Evolutionary conservation across 495 filamentous ascomycete species (phyloP).

Genomic region (Rhypophila decipiens): DNA sequence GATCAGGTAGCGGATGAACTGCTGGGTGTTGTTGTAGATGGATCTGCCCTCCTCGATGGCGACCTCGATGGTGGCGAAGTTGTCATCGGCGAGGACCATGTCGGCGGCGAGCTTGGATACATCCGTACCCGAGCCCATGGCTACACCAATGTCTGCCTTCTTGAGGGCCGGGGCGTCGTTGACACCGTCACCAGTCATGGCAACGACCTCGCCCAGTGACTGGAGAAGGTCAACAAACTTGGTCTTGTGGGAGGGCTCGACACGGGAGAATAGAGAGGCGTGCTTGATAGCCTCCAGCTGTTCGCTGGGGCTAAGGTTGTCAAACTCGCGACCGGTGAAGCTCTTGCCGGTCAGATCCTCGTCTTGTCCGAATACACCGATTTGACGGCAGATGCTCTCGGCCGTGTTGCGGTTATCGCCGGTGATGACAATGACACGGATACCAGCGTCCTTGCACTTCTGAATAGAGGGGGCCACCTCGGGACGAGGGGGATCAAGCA

Average conservation of each 20-base stretch:
- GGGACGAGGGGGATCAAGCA: slow-evolving; percentile 96
- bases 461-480: slow-evolving; percentile 82
- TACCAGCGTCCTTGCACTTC: slow-evolving; percentile 87
- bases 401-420: slow-evolving; percentile 97
- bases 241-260: slow-evolving; percentile 92
- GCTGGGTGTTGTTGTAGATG: slow-evolving; percentile 99
- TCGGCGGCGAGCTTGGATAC: slow-evolving; percentile 95
- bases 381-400: slow-evolving; percentile 94
- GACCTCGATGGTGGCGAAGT: slow-evolving; percentile 95
- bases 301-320: slow-evolving; percentile 70
- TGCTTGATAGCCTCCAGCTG: slow-evolving; percentile 76
- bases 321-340: slow-evolving; percentile 92
- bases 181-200: slow-evolving; percentile 99
- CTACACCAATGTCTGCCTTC: slow-evolving; percentile 97
- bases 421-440: slow-evolving; percentile 96
- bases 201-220: slow-evolving; percentile 87
- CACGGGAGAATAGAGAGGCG: slow-evolving; percentile 92
- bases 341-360: slow-evolving; percentile 89
- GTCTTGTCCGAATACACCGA: slow-evolving; percentile 79
- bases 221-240: slow-evolving; percentile 95
- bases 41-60: slow-evolving; percentile 96
- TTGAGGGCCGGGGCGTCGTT: slow-evolving; percentile 98
- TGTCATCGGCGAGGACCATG: slow-evolving; percentile 98
- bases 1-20: slow-evolving; percentile 99
- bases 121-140: slow-evolving; percentile 98